These are phyloP conservation scores for Aureobasidium vineae DNA, from an alignment of 2,329 filamentous ascomycete species.

Conservation along the genomic window DNA sequence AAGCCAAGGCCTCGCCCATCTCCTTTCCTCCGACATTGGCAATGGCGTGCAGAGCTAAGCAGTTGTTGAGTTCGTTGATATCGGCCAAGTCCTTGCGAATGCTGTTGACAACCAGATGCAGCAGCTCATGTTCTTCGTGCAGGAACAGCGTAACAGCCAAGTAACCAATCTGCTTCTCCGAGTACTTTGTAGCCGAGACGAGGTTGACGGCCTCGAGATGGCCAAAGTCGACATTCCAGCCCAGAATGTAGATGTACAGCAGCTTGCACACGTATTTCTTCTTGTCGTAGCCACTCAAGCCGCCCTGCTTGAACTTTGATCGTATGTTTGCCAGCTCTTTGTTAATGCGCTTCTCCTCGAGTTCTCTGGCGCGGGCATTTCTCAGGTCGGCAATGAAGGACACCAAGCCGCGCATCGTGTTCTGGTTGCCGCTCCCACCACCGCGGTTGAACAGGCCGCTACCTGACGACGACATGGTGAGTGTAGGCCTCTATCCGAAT, in stretches of 20 bases:
- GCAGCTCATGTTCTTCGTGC: slow-evolving; percentile 92
- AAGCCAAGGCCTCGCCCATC: slow-evolving; percentile 91
- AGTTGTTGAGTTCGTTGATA: slow-evolving; percentile 97
- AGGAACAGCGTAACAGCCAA: slow-evolving; percentile 95
- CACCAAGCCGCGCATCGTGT: slow-evolving; percentile 65
- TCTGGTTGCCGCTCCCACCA: slow-evolving; percentile 35
- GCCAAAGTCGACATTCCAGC: slow-evolving; percentile 98
- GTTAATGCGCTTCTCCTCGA: slow-evolving; percentile 99
- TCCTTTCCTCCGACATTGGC: slow-evolving; percentile 95
- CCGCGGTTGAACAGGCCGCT: slow-evolving; percentile 40
- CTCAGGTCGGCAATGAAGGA: slow-evolving; percentile 97
- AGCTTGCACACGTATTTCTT: slow-evolving; percentile 99
- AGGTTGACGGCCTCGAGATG: slow-evolving; percentile 98
- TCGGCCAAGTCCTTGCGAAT: slow-evolving; percentile 95
- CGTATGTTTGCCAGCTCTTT: slow-evolving; percentile 98
- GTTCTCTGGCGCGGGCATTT: slow-evolving; percentile 89
- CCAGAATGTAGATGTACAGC: slow-evolving; percentile 97
- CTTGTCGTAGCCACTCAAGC: slow-evolving; percentile 93
- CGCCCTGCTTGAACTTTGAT: slow-evolving; percentile 90
- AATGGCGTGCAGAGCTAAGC: slow-evolving; percentile 92
- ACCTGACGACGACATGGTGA: slow-evolving; percentile 31
- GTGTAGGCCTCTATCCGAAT: not conserved
- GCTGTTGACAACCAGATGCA: slow-evolving; percentile 96
- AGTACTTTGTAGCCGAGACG: slow-evolving; percentile 95
- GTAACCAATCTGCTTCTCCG: slow-evolving; percentile 99